Evolutionary conservation across 148 eudicot genomes (phyloP).

Genomic region (Spergularia bocconei): DNA sequence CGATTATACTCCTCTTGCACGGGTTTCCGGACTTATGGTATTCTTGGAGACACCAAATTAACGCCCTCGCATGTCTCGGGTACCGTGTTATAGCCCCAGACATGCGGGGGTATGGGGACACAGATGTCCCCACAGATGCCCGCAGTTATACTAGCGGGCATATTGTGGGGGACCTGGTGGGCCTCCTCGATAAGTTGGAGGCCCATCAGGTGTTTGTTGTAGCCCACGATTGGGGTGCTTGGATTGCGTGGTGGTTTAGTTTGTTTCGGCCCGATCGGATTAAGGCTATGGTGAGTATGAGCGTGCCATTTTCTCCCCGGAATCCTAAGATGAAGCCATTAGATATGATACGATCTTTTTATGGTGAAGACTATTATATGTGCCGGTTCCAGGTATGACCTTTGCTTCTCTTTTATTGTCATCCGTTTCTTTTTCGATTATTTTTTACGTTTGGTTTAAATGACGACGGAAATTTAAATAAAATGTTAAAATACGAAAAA

Average conservation of each 20-base stretch:
- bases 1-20: constrained; percentile 51
- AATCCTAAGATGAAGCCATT: constrained; percentile 17
- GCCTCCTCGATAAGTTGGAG: constrained; percentile 38
- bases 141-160: constrained; percentile 46
- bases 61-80: constrained; percentile 42
- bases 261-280: constrained; percentile 22
- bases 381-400: constrained; percentile 19
- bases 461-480: too few species aligned
- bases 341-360: constrained; percentile 1
- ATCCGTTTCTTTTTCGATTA: too few species aligned
- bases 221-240: constrained; percentile 30
- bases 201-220: constrained; percentile 46
- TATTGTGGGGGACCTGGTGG: constrained; percentile 58
- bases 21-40: constrained; percentile 73
- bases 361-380: constrained; percentile 21
- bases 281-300: constrained; percentile 19
- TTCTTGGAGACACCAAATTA: constrained; percentile 67
- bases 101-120: constrained; percentile 61
- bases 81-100: constrained; percentile 64
- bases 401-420: too few species aligned
- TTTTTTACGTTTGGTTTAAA: too few species aligned
- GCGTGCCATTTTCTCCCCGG: constrained; percentile 12
- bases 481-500: too few species aligned
- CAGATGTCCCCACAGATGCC: constrained; percentile 44
- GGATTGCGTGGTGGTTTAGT: constrained; percentile 25